Base-by-base conservation (phyloP, 371 early-diverging fungal species). In the Zancudomyces culisetae region DNA sequence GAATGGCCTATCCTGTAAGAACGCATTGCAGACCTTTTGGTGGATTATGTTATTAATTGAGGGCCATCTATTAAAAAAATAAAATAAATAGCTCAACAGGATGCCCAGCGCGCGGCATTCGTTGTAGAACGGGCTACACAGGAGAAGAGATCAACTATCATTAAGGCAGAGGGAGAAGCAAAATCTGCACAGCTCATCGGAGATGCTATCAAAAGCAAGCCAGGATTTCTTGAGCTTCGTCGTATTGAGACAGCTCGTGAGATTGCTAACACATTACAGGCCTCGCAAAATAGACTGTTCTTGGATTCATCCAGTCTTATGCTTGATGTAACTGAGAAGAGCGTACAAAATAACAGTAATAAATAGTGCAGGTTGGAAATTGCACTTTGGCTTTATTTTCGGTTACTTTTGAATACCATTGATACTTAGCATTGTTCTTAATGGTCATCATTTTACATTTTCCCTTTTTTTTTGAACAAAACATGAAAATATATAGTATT, bases 51-150 rank as follows among this genome's bases (percentile, higher is more conserved):
- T 35, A 6, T 35, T 6, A 6, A 10, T 35, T 35, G 15, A 35
- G 35, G 15, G 6, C 35, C 35, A 10, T 10, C 15, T 35, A 35
- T 35, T 10, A 35, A 6, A 35, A 35, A 35, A 35, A 6, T 15
- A 35, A 35, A 35, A 6, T 10, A 43, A 43, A 92, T 97, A 72
- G 95, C 97, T 46, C 98, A 97, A 68, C 98, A 97, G 72, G 94
- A 95, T 56, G 98, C 98, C n/a, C 98, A 97, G 74, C 78, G 95
- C 42, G 96, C 95, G 43, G 83, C 87, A 22, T 97, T 87, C 66
- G 78, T 94, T 45, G 96, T 97, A 20, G 96, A 95, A 57, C 79
- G 84, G 45, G 98, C 98, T 27, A 78, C 75, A 57, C 90, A 90
- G 72, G 95, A 97, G 69, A 95, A 97, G 77, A 91, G 93, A 72